Conservation (phyloP, 345 rosid genomes). For the Salix purpurea region DNA sequence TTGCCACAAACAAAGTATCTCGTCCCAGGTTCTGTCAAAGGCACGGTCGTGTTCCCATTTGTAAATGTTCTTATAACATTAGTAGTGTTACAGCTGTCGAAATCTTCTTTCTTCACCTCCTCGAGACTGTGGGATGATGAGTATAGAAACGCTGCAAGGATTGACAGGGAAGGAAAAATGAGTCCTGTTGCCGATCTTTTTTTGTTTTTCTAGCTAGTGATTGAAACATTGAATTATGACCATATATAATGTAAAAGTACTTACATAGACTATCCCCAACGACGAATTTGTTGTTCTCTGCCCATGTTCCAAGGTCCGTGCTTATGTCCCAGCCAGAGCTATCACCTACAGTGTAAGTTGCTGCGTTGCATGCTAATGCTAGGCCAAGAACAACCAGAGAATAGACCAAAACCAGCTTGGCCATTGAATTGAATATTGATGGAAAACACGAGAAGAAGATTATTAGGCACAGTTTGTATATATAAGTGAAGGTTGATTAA, state of each 20-base stretch:
- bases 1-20: constrained; percentile 63
- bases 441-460: neutral
- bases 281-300: constrained; percentile 49
- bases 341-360: constrained; percentile 76
- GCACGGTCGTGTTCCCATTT: constrained; percentile 73
- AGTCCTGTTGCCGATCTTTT: neutral
- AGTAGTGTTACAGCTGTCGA: constrained; percentile 52
- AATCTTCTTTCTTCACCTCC: constrained; percentile 51
- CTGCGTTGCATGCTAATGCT: constrained; percentile 36
- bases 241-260: constrained; percentile 1
- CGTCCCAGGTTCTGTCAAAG: constrained; percentile 49
- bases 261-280: constrained; percentile 75
- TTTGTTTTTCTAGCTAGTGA: neutral
- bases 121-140: constrained; percentile 53
- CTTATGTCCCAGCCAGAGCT: constrained; percentile 92
- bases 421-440: constrained; percentile 17
- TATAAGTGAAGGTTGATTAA: constrained; percentile 5
- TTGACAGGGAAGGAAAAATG: neutral
- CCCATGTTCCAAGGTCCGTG: constrained; percentile 71
- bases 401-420: constrained; percentile 31
- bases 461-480: neutral
- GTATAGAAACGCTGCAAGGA: constrained; percentile 58
- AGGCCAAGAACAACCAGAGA: constrained; percentile 24
- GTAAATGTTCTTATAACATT: constrained; percentile 44
- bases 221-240: neutral